Percentiles rank a stretch among this genome's conserved stretches.
Evolutionary conservation across 176 grass and related monocot species (phyloP).

Genomic region (Oryza glumipatula): DNA sequence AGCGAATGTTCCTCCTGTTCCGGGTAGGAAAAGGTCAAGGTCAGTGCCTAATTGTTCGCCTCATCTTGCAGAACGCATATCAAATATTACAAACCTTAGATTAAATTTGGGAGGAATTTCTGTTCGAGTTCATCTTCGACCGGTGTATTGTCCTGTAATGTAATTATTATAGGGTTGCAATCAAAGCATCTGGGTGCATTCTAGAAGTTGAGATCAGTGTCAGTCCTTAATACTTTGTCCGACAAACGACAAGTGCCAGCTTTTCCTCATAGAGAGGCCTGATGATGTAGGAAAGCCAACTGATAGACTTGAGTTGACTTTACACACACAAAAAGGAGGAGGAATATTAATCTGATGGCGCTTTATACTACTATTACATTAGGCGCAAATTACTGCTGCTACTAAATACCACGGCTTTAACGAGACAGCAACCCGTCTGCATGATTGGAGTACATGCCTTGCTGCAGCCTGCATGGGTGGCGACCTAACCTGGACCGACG

Average conservation of each 20-base stretch:
- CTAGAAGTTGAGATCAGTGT: neutral
- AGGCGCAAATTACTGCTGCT: neutral
- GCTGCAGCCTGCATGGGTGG: neutral
- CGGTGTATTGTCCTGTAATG: neutral
- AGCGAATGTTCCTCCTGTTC: neutral
- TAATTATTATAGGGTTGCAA: neutral
- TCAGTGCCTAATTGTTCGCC: neutral
- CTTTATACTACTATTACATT: neutral
- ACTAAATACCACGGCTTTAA: neutral
- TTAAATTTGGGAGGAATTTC: neutral
- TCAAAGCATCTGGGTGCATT: neutral
- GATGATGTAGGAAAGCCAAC: neutral
- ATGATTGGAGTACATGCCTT: neutral
- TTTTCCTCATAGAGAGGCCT: constrained; percentile 8
- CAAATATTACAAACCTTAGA: neutral
- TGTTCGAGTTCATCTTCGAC: neutral
- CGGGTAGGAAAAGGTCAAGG: neutral
- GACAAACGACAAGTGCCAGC: constrained; percentile 40
- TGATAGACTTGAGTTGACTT: neutral
- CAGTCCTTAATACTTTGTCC: neutral
- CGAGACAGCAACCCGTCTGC: neutral
- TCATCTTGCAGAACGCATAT: neutral
- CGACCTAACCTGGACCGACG: constrained; percentile 16
- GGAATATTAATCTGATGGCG: neutral
- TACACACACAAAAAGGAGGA: no score